Conservation (phyloP, 2,329 filamentous ascomycete species). For the Penicillium paneum region DNA sequence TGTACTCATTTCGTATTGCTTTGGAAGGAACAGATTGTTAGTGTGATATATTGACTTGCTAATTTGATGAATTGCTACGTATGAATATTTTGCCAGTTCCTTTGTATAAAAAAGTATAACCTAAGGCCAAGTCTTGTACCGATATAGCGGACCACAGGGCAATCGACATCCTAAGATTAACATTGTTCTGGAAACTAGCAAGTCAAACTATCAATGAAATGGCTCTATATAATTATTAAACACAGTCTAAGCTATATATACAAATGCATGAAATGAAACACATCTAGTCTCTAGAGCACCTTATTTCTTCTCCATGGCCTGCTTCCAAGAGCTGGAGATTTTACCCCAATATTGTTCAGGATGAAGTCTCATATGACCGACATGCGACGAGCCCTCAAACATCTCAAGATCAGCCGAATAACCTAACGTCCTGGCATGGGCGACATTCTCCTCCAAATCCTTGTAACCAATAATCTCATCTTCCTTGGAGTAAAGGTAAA, state of each 20-base stretch:
- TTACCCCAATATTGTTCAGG: conserved; percentile 56
- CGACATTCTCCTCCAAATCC: conserved; percentile 24
- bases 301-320: conserved; percentile 8
- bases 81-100: neutral
- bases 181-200: neutral
- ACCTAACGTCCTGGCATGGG: conserved; percentile 39
- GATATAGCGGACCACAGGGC: neutral
- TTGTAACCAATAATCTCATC: conserved; percentile 26
- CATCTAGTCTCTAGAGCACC: neutral
- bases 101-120: no score
- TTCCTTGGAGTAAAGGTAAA: conserved; percentile 26
- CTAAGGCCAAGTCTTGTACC: neutral
- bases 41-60: neutral
- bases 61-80: neutral
- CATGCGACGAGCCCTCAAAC: conserved; percentile 60
- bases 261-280: neutral
- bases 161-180: neutral
- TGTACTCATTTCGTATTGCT: neutral
- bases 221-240: neutral
- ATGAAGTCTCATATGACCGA: conserved; percentile 59
- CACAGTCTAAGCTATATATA: neutral
- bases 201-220: neutral
- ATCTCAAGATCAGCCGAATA: conserved; percentile 50
- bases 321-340: conserved; percentile 18
- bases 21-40: neutral